Percentiles rank a stretch among this genome's conserved stretches.
Evolutionary conservation across 208 protist genomes (phyloP).

Genomic region (Trypanosoma congolense): DNA sequence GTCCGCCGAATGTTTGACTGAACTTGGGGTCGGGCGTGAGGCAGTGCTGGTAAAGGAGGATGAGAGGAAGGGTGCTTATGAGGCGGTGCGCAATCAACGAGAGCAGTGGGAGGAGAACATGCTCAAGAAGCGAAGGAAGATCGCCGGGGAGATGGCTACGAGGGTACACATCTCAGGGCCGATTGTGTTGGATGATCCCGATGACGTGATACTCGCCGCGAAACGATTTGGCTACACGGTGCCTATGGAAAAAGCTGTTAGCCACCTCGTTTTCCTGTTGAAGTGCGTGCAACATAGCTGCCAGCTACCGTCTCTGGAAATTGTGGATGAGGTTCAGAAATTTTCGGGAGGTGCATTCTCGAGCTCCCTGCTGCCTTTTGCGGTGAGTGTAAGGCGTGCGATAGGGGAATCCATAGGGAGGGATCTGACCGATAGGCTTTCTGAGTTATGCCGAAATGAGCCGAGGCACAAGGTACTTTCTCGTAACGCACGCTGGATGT

Average conservation of each 20-base stretch:
- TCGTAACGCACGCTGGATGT: constrained; percentile 28
- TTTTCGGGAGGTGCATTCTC: constrained; percentile 57
- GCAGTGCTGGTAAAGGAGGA: neutral
- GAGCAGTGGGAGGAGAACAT: neutral
- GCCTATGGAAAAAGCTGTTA: constrained; percentile 41
- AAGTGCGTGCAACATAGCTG: constrained; percentile 33
- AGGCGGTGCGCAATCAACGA: neutral
- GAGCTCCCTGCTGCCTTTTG: constrained; percentile 43
- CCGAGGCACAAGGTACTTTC: constrained; percentile 40
- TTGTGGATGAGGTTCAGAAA: constrained; percentile 39
- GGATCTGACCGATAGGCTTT: constrained; percentile 26
- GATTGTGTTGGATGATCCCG: constrained; percentile 1
- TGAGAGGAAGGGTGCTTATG: constrained; percentile 1
- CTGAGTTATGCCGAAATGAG: constrained; percentile 29
- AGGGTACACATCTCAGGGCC: neutral
- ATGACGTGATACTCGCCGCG: constrained; percentile 13
- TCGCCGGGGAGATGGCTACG: neutral
- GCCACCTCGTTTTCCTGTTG: constrained; percentile 40
- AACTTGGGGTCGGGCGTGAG: neutral
- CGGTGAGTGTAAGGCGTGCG: constrained; percentile 28
- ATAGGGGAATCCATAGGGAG: constrained; percentile 16
- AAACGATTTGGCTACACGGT: constrained; percentile 45
- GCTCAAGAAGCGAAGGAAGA: neutral
- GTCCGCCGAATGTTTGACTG: neutral
- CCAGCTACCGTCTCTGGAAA: constrained; percentile 25